phyloP scores from a whole-genome alignment of 208 protist genomes.

The Leishmania martiniquensis region DNA sequence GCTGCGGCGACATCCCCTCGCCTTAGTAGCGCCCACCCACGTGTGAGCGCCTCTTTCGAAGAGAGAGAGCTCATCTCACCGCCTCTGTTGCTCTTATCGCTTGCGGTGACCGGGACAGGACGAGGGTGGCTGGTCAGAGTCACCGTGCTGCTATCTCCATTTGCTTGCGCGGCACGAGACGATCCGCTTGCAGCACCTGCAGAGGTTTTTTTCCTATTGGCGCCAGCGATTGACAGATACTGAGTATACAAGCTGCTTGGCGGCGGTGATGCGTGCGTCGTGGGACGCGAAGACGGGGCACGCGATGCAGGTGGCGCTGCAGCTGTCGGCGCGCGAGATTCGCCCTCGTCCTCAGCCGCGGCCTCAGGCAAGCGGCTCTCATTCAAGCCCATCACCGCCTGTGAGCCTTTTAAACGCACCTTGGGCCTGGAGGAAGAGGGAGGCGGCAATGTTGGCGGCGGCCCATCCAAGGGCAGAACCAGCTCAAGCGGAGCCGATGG shows the following conservation, averaged over 20 bases:
- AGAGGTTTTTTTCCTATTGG: not conserved
- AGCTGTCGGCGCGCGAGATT: not conserved
- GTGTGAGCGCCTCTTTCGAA: constrained; percentile 45
- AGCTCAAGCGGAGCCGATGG: constrained; percentile 43
- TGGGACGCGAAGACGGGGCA: not conserved
- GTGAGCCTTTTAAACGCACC: not conserved
- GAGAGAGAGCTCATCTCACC: constrained; percentile 5
- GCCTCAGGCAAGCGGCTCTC: constrained; percentile 27
- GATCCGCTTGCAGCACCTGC: not conserved
- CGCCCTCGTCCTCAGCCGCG: not conserved
- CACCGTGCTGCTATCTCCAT: not conserved
- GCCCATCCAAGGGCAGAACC: constrained; percentile 44
- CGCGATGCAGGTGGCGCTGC: not conserved
- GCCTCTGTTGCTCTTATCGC: constrained; percentile 10
- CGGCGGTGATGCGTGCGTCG: not conserved
- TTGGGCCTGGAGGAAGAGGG: not conserved
- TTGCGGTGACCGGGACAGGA: not conserved
- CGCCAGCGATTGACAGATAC: constrained; percentile 34
- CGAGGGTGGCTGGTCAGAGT: not conserved
- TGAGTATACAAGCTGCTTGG: constrained; percentile 36
- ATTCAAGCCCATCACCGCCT: constrained; percentile 33
- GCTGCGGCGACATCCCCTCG: constrained; percentile 58
- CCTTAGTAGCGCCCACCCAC: constrained; percentile 61
- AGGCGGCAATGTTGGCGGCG: constrained; percentile 1
- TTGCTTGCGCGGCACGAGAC: not conserved